These are phyloP conservation scores for Phaeomoniella chlamydospora DNA, from an alignment of 2,329 filamentous ascomycete species.

Conservation along the genomic window DNA sequence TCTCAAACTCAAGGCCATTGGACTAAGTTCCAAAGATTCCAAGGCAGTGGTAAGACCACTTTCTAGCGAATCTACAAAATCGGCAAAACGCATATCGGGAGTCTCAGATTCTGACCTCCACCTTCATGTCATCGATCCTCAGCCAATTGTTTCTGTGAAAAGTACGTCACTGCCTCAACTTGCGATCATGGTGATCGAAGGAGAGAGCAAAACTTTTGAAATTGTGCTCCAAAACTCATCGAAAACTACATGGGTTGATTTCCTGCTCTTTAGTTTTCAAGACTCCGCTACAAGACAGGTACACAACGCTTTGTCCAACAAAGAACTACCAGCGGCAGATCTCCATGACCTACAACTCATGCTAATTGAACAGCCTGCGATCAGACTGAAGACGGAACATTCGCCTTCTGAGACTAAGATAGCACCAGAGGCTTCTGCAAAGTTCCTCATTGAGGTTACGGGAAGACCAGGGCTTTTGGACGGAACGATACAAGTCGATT, in stretches of 20 bases:
- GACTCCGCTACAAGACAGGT: slow-evolving; percentile 72
- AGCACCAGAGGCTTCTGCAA: slow-evolving; percentile 20
- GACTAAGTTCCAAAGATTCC: slow-evolving; percentile 43
- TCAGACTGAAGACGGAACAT: slow-evolving; percentile 5
- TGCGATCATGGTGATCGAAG: slow-evolving; percentile 84
- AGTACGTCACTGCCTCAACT: slow-evolving; percentile 68
- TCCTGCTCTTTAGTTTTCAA: slow-evolving; percentile 76
- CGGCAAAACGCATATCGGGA: slow-evolving; percentile 17
- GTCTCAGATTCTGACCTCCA: slow-evolving; percentile 30
- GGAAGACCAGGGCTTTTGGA: slow-evolving; percentile 74
- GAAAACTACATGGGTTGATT: slow-evolving; percentile 54
- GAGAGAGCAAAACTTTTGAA: slow-evolving; percentile 64
- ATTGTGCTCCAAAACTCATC: slow-evolving; percentile 72
- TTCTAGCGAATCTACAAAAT: slow-evolving; percentile 13
- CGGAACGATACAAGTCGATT: slow-evolving; percentile 71
- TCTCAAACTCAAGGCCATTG: slow-evolving; percentile 62
- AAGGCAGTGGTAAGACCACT: neutral
- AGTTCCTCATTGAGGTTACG: slow-evolving; percentile 68
- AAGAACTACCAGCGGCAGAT: slow-evolving; percentile 64
- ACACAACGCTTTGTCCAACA: slow-evolving; percentile 58
- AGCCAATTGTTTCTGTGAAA: slow-evolving; percentile 64
- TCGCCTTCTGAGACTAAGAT: slow-evolving; percentile 5
- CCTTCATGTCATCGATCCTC: slow-evolving; percentile 62
- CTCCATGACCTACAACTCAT: slow-evolving; percentile 77
- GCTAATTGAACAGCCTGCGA: slow-evolving; percentile 56